Evolutionary conservation across 495 filamentous ascomycete genomes (phyloP), one percentile per base, ranked within the genome.

Genomic region (Jackrogersella minutella): DNA sequence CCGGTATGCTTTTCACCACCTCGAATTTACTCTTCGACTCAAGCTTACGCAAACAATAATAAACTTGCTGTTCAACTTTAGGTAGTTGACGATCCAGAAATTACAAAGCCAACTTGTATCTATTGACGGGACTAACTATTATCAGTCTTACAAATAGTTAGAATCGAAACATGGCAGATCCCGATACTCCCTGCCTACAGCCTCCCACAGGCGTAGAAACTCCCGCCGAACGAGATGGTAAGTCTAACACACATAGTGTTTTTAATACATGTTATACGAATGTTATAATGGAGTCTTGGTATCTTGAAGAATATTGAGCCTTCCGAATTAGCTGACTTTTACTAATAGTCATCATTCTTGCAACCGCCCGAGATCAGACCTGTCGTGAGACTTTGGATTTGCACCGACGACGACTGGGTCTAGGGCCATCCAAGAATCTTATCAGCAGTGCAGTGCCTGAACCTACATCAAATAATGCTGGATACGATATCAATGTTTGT

Each of bases 401-500:
- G 2, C 26, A 52, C 21, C 58, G 58, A 2, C 58, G 28, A 19
- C 22, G 24, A 19, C 21, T 44, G 5, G 58, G 46, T 22, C 37
- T 61, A 7, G 58, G 37, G 5, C 47, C 58, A 5, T 53, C 47
- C 9, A 44, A 26, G 5, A 61, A 53, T 21, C 37, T 61, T 2
- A 44, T 61, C 16, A 24, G 28, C 10, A 61, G 26, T 36, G 11
- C 3, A 16, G 6, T 0, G 4, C 11, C 16, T 24, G 9, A 13
- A 11, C 1, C 17, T 11, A 16, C 47, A 34, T 5, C n/a, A 13
- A 34, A 5, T 2, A 1, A 31, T 14, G 5, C 11, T 16, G 11
- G 1, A 9, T 14, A 58, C 14, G 6, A 24, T 8, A 0, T 0
- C 3, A 17, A 5, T 37, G n/a, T 13, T n/a, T 21, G 17, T 24